Base-by-base conservation (phyloP, 2,329 filamentous ascomycete species). In the Pseudogymnoascus destructans region DNA sequence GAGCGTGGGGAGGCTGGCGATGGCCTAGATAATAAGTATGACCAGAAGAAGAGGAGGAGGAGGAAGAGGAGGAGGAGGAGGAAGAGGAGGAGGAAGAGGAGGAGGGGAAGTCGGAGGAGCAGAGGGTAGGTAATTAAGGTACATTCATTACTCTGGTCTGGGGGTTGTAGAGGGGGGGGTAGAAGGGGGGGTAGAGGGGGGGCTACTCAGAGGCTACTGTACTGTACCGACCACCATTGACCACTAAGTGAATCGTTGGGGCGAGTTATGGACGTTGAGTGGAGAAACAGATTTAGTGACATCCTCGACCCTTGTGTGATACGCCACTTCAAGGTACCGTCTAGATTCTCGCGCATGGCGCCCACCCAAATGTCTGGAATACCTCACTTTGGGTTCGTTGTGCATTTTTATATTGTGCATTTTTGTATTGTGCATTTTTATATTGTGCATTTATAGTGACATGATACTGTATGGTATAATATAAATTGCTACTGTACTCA, bases 11-110 rank as follows among this genome's bases (percentile, higher is more conserved):
- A 65, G 65, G 65, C 65, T 66, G 64, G 65, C 65, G 58, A 58
- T 62, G 65, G 65, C 65, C 65, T 67, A 66, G 65, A 65, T 52
- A 55, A 56, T 56, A 56, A 19, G 57, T 57, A 58, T 59, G 59
- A 59, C 57, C 59, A 61, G 57, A 58, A 58, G 15, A 57, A 58
- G 61, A 54, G 52, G 58, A 57, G 52, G 58, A 9, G 52, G 55
- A 59, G 55, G 58, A 59, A 54, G 35, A 49, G 54, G 57, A 49
- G 46, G 55, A 57, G 57, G 46, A 55, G 13, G 25, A 33, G 25
- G n/a, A n/a, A n/a, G n/a, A n/a, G n/a, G n/a, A n/a, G n/a, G n/a
- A n/a, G n/a, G n/a, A n/a, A n/a, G n/a, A 59, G 46, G 35, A 49
- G 54, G 57, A 30, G 27, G 27, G 27, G 27, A 25, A 25, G 23